Evolutionary conservation across 805 yeast species (phyloP).

Genomic region (Ogataea philodendri): DNA sequence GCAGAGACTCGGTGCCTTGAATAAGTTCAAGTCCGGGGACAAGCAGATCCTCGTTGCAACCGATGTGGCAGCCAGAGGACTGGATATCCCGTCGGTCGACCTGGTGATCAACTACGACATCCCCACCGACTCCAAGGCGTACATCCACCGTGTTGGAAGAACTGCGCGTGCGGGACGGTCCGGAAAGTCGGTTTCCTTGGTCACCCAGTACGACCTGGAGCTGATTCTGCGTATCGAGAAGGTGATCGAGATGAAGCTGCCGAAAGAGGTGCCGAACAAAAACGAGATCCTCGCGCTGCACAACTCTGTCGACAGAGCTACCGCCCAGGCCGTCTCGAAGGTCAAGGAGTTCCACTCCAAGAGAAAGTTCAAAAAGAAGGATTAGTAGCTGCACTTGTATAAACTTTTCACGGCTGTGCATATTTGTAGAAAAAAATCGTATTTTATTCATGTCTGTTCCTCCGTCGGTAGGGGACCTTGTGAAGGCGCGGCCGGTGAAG

Average conservation of each 20-base stretch:
- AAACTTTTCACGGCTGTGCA: too few species aligned
- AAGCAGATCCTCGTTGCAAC: conserved; percentile 73
- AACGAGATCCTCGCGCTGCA: conserved; percentile 75
- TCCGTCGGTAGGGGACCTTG: conserved; percentile 13
- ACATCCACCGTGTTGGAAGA: conserved; percentile 96
- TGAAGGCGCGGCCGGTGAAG: conserved; percentile 28
- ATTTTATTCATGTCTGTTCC: conserved; percentile 8
- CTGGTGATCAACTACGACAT: conserved; percentile 88
- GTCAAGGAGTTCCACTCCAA: conserved; percentile 61
- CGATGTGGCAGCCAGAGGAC: conserved; percentile 94
- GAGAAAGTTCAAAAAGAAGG: conserved; percentile 20
- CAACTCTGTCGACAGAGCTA: conserved; percentile 87
- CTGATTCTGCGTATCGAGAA: conserved; percentile 84
- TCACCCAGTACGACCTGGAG: conserved; percentile 93
- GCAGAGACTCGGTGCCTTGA: conserved; percentile 78
- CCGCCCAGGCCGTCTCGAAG: conserved; percentile 82
- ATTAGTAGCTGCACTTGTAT: conserved; percentile 2
- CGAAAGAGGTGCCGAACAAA: conserved; percentile 77
- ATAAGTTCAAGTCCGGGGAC: conserved; percentile 72
- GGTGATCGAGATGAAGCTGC: conserved; percentile 77
- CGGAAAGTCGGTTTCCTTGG: conserved; percentile 82
- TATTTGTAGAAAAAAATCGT: too few species aligned
- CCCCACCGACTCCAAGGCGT: conserved; percentile 95
- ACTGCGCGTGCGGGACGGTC: conserved; percentile 94
- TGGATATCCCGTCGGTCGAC: conserved; percentile 92